Conservation (phyloP, 2,329 filamentous ascomycete genomes). For the Pestalotiopsis sp. region DNA sequence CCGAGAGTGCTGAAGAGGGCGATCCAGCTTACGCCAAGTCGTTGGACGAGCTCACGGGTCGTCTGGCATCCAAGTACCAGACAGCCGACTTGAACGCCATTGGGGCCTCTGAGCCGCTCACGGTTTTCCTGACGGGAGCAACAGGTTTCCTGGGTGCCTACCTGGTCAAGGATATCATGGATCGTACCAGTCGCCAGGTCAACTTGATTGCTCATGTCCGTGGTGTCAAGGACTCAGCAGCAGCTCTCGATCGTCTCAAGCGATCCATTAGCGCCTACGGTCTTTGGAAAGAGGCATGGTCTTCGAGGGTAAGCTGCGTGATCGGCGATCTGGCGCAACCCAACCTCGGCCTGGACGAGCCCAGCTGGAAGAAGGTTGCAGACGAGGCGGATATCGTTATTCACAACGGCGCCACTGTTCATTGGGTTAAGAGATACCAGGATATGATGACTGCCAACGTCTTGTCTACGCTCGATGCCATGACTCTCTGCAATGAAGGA, state of each 20-base stretch:
- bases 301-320: constrained; percentile 65
- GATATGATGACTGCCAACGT: constrained; percentile 77
- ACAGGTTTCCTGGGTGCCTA: constrained; percentile 90
- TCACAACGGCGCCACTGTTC: constrained; percentile 80
- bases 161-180: constrained; percentile 74
- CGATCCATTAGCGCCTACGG: constrained; percentile 76
- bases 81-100: constrained; percentile 25
- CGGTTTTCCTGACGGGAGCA: constrained; percentile 82
- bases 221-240: constrained; percentile 58
- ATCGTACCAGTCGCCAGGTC: constrained; percentile 53
- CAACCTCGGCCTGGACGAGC: constrained; percentile 70
- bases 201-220: constrained; percentile 78
- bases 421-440: constrained; percentile 82
- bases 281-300: constrained; percentile 75
- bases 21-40: constrained; percentile 53
- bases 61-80: constrained; percentile 40
- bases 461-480: constrained; percentile 73
- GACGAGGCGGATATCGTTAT: constrained; percentile 72
- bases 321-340: constrained; percentile 75
- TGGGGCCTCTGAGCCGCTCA: constrained; percentile 36
- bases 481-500: constrained; percentile 75
- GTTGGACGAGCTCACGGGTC: constrained; percentile 45
- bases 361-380: constrained; percentile 66
- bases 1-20: constrained; percentile 32
- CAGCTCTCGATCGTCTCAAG: constrained; percentile 66